Percentiles rank a stretch among this genome's conserved stretches.
phyloP scores from a whole-genome alignment of 2,329 filamentous ascomycete species.

The Diplodia sapinea region DNA sequence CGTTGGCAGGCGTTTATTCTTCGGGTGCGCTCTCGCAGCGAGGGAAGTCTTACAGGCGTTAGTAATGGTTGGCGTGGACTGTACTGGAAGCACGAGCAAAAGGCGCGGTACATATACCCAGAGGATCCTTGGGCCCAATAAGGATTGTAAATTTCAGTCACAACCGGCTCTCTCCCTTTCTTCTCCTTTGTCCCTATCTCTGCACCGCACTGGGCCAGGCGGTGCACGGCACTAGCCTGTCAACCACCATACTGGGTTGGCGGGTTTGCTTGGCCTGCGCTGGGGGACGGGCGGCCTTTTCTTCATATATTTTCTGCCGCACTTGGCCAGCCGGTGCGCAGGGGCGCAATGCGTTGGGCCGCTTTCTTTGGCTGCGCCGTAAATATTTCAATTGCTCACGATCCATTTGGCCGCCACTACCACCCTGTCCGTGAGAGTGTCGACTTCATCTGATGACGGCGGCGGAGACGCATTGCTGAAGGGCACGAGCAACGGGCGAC shows the following conservation, averaged over 20 bases:
- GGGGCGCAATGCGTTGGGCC: neutral
- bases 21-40: slow-evolving; percentile 11
- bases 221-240: neutral
- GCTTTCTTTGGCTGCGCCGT: slow-evolving; percentile 17
- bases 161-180: neutral
- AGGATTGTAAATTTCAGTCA: slow-evolving; percentile 19
- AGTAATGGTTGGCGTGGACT: slow-evolving; percentile 9
- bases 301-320: slow-evolving; percentile 14
- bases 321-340: slow-evolving; percentile 2
- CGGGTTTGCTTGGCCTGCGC: neutral
- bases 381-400: slow-evolving; percentile 27
- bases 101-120: slow-evolving; percentile 23
- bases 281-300: neutral
- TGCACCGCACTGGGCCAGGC: neutral
- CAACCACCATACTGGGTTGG: neutral
- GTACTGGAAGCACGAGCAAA: slow-evolving; percentile 9
- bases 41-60: slow-evolving; percentile 18
- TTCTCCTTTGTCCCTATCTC: neutral
- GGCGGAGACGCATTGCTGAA: neutral
- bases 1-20: slow-evolving; percentile 29
- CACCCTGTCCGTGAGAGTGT: neutral
- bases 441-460: neutral
- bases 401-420: slow-evolving; percentile 9
- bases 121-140: neutral
- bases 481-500: neutral